Conservation (phyloP, 225 moss, liverwort and hornwort genomes). For the Bryum argenteum region DNA sequence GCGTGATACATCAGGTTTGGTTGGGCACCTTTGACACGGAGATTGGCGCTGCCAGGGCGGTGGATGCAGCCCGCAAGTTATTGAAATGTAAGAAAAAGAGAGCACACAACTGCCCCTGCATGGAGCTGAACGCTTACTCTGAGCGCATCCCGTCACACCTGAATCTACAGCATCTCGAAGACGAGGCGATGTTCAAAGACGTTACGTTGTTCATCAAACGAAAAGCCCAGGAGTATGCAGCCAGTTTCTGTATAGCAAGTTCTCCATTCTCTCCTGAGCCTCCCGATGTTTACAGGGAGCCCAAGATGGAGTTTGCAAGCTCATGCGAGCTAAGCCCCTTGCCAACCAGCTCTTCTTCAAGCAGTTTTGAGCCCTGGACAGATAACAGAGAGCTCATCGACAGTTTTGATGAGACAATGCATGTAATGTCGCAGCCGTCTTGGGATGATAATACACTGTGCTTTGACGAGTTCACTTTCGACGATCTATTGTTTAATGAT, state of each 20-base stretch:
- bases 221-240: slow-evolving; percentile 25
- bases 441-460: neutral
- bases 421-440: neutral
- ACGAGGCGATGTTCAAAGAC: slow-evolving; percentile 33
- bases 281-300: neutral
- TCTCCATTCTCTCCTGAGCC: neutral
- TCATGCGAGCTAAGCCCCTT: neutral
- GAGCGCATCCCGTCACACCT: slow-evolving; percentile 29
- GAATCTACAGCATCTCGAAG: slow-evolving; percentile 9
- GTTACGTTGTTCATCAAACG: slow-evolving; percentile 25
- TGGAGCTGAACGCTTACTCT: neutral
- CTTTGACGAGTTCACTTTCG: neutral
- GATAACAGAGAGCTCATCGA: neutral
- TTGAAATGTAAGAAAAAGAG: slow-evolving; percentile 35
- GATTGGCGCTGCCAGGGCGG: slow-evolving; percentile 17
- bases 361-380: too few species aligned
- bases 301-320: neutral
- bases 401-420: neutral
- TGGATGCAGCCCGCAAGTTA: slow-evolving; percentile 30
- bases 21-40: slow-evolving; percentile 39
- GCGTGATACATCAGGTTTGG: slow-evolving; percentile 11
- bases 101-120: slow-evolving; percentile 22
- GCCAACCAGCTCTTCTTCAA: neutral
- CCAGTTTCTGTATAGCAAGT: neutral
- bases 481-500: neutral